Base-by-base conservation (phyloP, 2,329 filamentous ascomycete species). In the Furcasterigmium furcatum region DNA sequence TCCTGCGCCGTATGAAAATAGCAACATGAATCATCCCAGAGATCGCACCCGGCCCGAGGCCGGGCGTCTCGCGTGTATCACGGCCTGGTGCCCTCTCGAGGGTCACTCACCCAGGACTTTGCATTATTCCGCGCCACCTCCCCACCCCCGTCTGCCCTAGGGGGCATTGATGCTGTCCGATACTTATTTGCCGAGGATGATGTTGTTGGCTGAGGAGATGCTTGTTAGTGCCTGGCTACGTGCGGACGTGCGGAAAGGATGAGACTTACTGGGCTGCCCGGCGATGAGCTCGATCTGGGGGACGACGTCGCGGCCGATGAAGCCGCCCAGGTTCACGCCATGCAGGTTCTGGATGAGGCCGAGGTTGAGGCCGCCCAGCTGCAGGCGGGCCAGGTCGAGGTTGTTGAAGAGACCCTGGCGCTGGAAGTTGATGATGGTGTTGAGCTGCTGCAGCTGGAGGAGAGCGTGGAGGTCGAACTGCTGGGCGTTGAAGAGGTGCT, bases 391-490 rank as follows among this genome's bases (percentile, higher is more conserved):
- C 22, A 65, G 49, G 50, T 65, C 59, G 21, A 63, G 52, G 34
- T 45, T 41, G 45, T 58, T 58, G 47, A 66, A 56, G 41, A 62
- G 50, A 13, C 64, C 63, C 44, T 50, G 56, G 48, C 58, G 53
- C 47, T 56, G 52, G 47, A 66, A 50, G 49, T 62, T 57, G 43
- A 71, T 58, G 29, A 71, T 45, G 38, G 61, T 67, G 36, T 67
- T 65, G 20, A 72, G 62, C 50, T 66, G 62, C 63, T 71, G 67
- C 22, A 72, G 56, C 55, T 66, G 62, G 49, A 72, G 61, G 43
- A 67, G 55, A 32, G 58, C 52, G 52, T 67, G 59, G 52, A 75
- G 51, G 53, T 73, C 64, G 34, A 77, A 68, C 51, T 59, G 50
- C 50, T 65, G 50, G 49, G 60, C 52, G 52, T 65, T 58, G 53